phyloP scores from a whole-genome alignment of 2,329 filamentous ascomycete genomes.

The Diplodia seriata region DNA sequence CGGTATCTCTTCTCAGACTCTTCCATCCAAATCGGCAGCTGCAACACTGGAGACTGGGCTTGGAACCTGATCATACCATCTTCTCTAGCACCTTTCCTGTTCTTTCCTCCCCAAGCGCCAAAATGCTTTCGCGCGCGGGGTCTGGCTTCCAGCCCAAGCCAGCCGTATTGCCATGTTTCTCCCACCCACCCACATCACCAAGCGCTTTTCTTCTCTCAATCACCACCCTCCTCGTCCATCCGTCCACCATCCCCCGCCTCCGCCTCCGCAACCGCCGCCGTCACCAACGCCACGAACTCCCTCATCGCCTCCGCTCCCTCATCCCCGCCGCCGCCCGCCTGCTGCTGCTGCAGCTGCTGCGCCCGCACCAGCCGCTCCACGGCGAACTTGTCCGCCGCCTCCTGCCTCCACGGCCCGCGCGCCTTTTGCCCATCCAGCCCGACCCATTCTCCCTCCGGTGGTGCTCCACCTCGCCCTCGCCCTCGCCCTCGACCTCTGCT shows the following conservation, averaged over 20 bases:
- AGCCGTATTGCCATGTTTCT: not conserved
- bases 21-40: not conserved
- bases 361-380: constrained; percentile 15
- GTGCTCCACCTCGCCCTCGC: not conserved
- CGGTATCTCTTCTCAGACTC: not conserved
- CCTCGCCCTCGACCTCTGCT: too few relatives aligned
- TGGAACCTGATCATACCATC: not conserved
- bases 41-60: not conserved
- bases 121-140: not conserved
- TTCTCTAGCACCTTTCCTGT: not conserved
- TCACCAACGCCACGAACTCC: constrained; percentile 28
- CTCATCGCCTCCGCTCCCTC: constrained; percentile 23
- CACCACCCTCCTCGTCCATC: not conserved
- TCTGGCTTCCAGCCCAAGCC: not conserved
- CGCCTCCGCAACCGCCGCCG: not conserved
- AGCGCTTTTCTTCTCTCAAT: not conserved
- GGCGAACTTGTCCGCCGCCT: constrained; percentile 9
- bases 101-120: not conserved
- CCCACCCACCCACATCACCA: not conserved
- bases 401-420: constrained; percentile 29
- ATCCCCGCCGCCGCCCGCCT: not conserved
- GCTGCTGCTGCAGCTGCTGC: not conserved
- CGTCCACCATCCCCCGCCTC: not conserved
- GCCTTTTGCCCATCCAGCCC: not conserved
- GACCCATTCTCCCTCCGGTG: not conserved